phyloP scores from a whole-genome alignment of 805 yeast species.

The Kuraishia cidri region DNA sequence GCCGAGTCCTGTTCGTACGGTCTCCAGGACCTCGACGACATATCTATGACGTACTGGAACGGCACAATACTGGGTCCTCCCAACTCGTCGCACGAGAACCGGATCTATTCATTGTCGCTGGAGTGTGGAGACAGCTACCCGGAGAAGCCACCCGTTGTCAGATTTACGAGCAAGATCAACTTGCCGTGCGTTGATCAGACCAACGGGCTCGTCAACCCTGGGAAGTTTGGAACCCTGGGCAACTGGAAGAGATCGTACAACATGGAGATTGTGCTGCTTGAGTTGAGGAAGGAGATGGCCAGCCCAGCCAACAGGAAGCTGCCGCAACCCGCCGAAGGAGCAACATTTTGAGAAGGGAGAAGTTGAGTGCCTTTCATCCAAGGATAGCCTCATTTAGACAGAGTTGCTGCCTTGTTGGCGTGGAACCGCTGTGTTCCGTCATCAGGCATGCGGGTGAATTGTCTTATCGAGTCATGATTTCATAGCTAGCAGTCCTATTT shows the following conservation, averaged over 20 bases:
- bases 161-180: conserved; percentile 76
- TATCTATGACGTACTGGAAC: conserved; percentile 92
- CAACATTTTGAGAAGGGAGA: conserved; percentile 24
- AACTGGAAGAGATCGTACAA: conserved; percentile 88
- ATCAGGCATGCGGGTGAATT: too few relatives aligned
- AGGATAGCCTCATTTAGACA: neutral
- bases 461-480: too few relatives aligned
- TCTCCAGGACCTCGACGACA: conserved; percentile 80
- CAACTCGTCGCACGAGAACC: conserved; percentile 69
- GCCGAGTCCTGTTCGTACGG: conserved; percentile 98
- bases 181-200: conserved; percentile 78
- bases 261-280: conserved; percentile 88
- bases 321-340: conserved; percentile 88
- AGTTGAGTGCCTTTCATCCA: neutral
- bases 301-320: conserved; percentile 71
- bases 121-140: conserved; percentile 85
- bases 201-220: conserved; percentile 45
- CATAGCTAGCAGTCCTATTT: too few relatives aligned
- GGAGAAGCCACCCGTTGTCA: conserved; percentile 77
- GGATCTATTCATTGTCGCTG: conserved; percentile 79
- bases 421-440: neutral
- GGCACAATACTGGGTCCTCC: conserved; percentile 99
- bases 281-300: conserved; percentile 88
- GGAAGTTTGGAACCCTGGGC: conserved; percentile 57
- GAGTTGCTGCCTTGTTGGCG: neutral